These are phyloP conservation scores for Termitomyces sp. DNA, from an alignment of 768 basidiomycete genomes.

Conservation along the genomic window DNA sequence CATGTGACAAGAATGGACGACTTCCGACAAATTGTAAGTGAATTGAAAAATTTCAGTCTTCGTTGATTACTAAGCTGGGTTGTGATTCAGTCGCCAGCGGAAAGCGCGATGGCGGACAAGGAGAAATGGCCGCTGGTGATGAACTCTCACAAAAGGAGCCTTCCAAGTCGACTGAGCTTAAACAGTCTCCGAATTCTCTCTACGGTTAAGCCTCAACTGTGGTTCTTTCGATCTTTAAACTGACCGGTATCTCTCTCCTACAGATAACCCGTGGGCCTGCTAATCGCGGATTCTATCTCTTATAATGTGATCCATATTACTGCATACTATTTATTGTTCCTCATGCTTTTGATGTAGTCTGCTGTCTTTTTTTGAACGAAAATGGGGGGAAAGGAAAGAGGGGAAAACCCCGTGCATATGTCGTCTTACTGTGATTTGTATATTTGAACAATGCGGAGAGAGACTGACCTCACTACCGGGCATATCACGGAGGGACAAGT, in stretches of 20 bases:
- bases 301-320: neutral
- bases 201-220: neutral
- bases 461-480: too few species aligned
- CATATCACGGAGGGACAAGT: too few species aligned
- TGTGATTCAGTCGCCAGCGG: neutral
- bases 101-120: neutral
- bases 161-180: neutral
- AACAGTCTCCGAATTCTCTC: neutral
- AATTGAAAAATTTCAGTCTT: neutral
- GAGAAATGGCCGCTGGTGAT: neutral
- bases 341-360: neutral
- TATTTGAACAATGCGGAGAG: too few species aligned
- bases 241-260: neutral
- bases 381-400: too few species aligned
- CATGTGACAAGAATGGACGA: neutral
- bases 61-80: neutral
- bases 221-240: neutral
- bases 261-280: neutral
- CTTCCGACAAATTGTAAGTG: neutral
- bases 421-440: too few species aligned
- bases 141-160: neutral
- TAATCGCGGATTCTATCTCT: neutral
- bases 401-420: too few species aligned
- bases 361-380: neutral
- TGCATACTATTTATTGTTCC: neutral